These are phyloP conservation scores for Pseudozyma sp. DNA, from an alignment of 1,284 basidiomycete species.

Conservation along the genomic window DNA sequence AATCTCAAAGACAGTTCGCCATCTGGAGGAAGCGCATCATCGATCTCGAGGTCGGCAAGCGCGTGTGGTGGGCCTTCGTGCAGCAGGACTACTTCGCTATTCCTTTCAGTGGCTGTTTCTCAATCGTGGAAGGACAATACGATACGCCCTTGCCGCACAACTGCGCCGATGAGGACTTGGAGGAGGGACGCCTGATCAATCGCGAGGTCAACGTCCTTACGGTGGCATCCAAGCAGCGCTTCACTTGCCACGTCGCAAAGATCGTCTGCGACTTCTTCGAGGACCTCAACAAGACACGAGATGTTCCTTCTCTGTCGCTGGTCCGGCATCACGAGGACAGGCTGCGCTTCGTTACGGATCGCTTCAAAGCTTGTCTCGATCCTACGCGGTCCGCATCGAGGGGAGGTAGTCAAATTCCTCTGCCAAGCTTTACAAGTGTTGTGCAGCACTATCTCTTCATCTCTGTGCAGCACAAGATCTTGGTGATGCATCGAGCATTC, in stretches of 20 bases:
- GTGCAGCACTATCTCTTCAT: slow-evolving; percentile 53
- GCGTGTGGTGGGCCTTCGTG: slow-evolving; percentile 55
- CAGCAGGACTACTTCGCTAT: slow-evolving; percentile 58
- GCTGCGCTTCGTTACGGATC: slow-evolving; percentile 46
- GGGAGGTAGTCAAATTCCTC: slow-evolving; percentile 1
- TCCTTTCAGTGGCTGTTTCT: slow-evolving; percentile 49
- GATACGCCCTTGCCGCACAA: slow-evolving; percentile 55
- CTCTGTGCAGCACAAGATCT: slow-evolving; percentile 53
- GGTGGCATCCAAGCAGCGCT: slow-evolving; percentile 48
- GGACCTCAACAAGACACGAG: slow-evolving; percentile 44
- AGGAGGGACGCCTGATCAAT: slow-evolving; percentile 41
- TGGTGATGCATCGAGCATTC: slow-evolving; percentile 55
- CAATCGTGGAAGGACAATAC: slow-evolving; percentile 50
- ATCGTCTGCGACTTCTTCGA: slow-evolving; percentile 54
- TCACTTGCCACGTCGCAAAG: slow-evolving; percentile 50
- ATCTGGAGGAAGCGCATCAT: slow-evolving; percentile 50
- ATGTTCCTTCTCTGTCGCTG: slow-evolving; percentile 29
- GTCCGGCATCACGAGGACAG: slow-evolving; percentile 44
- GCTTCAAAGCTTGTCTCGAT: slow-evolving; percentile 41
- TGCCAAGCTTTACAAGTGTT: slow-evolving; percentile 47
- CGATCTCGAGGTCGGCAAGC: slow-evolving; percentile 53
- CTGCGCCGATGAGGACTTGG: slow-evolving; percentile 46
- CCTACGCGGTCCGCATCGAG: slow-evolving; percentile 18
- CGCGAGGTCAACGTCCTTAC: slow-evolving; percentile 48
- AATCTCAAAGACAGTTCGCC: slow-evolving; percentile 38